Evolutionary conservation across 495 filamentous ascomycete genomes (phyloP).

Genomic region (Chlorociboria aeruginascens): DNA sequence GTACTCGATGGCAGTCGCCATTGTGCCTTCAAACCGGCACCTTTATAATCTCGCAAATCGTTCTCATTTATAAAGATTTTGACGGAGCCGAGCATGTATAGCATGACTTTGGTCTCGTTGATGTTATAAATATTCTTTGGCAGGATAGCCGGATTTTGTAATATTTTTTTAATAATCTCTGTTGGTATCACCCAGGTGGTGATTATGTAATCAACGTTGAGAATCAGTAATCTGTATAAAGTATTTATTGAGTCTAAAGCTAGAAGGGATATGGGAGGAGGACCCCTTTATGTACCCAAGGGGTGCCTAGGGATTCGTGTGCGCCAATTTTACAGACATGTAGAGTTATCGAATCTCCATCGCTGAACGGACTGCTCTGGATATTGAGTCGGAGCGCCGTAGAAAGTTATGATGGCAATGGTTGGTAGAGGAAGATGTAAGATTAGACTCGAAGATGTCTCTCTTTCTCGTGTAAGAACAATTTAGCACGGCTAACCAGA

Average conservation of each 20-base stretch:
- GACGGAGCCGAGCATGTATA: neutral
- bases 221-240: too few relatives aligned
- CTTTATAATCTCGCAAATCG: neutral
- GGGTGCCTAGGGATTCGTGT: neutral
- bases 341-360: neutral
- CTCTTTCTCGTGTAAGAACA: neutral
- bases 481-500: slow-evolving; percentile 1
- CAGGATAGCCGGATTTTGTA: neutral
- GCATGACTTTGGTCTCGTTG: neutral
- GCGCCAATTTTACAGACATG: neutral
- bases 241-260: too few relatives aligned
- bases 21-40: neutral
- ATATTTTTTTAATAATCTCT: neutral
- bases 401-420: slow-evolving; percentile 3
- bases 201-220: too few relatives aligned
- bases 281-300: too few relatives aligned
- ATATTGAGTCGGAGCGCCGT: neutral
- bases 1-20: neutral
- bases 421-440: slow-evolving; percentile 1
- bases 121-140: too few relatives aligned
- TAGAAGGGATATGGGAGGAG: too few relatives aligned
- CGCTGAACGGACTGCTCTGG: neutral
- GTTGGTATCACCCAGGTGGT: too few relatives aligned
- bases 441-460: neutral
- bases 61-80: neutral